Evolutionary conservation across 352 stramenopile species (phyloP).

Genomic region (Pythium sukuiense): DNA sequence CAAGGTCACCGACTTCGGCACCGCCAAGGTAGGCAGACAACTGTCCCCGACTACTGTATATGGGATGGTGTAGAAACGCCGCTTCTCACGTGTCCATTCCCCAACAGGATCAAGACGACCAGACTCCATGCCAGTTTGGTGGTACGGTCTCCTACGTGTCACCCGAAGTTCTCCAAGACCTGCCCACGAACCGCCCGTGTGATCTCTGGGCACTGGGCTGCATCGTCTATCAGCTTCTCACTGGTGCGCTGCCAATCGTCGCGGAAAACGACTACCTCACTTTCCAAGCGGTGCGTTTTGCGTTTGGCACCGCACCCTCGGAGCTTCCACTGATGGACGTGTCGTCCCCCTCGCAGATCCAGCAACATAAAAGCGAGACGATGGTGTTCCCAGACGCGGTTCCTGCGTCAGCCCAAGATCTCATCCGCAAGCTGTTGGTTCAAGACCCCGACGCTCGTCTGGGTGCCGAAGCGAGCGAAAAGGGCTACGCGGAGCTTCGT

Average conservation of each 20-base stretch:
- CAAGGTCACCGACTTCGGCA: conserved; percentile 91
- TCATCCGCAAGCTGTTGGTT: conserved; percentile 77
- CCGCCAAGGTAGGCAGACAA: conserved; percentile 53
- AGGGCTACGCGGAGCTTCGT: conserved; percentile 67
- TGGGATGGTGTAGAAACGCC: not conserved
- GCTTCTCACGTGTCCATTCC: not conserved
- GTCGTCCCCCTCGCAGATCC: conserved; percentile 46
- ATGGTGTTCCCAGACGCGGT: conserved; percentile 75
- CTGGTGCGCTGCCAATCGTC: conserved; percentile 82
- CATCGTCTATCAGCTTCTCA: conserved; percentile 89
- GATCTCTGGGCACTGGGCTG: conserved; percentile 92
- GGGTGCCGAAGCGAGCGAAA: conserved; percentile 65
- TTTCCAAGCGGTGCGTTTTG: conserved; percentile 75
- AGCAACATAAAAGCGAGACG: conserved; percentile 75
- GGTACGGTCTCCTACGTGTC: conserved; percentile 92
- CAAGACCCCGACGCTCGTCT: conserved; percentile 55
- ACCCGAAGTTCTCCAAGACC: conserved; percentile 89
- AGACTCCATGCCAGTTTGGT: conserved; percentile 66
- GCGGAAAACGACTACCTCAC: conserved; percentile 91
- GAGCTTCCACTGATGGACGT: not conserved
- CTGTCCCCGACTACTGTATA: not conserved
- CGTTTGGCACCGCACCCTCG: not conserved
- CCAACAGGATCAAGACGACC: conserved; percentile 72
- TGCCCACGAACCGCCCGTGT: conserved; percentile 66
- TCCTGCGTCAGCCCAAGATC: conserved; percentile 61